Evolutionary conservation across 2,329 filamentous ascomycete species (phyloP).

Genomic region (Phymatotrichopsis omnivora): DNA sequence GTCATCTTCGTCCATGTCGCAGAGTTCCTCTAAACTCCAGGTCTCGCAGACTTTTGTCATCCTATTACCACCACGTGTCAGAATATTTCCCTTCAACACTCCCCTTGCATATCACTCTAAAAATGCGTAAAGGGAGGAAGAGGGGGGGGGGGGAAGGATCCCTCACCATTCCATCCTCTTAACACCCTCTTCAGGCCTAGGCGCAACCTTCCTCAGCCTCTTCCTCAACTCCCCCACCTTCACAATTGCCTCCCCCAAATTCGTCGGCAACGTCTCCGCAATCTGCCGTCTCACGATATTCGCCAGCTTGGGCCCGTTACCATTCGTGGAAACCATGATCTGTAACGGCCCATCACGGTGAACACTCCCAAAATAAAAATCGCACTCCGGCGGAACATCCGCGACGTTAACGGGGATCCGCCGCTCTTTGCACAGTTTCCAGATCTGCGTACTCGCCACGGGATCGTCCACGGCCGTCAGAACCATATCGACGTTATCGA

Average conservation of each 20-base stretch:
- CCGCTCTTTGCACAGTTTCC: constrained; percentile 81
- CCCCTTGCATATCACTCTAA: too few relatives aligned
- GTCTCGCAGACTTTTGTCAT: constrained; percentile 86
- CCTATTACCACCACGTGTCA: constrained; percentile 42
- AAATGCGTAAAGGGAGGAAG: neutral
- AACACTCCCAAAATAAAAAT: constrained; percentile 96
- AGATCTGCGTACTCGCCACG: constrained; percentile 77
- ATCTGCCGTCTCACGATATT: constrained; percentile 78
- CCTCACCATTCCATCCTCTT: constrained; percentile 93
- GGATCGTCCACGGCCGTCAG: constrained; percentile 90
- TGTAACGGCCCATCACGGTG: constrained; percentile 92
- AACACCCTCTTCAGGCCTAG: constrained; percentile 59
- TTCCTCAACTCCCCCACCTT: constrained; percentile 70
- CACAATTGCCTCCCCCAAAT: constrained; percentile 75
- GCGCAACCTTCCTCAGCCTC: constrained; percentile 68
- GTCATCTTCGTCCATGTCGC: constrained; percentile 67
- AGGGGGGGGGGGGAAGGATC: constrained; percentile 33
- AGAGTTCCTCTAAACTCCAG: constrained; percentile 76
- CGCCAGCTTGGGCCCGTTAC: constrained; percentile 84
- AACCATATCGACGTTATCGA: constrained; percentile 75
- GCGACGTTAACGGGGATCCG: constrained; percentile 89
- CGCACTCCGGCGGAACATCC: constrained; percentile 91
- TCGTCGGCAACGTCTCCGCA: constrained; percentile 60
- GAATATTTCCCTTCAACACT: constrained; percentile 25
- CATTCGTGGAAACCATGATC: constrained; percentile 98